Base-by-base conservation (phyloP, 2,329 filamentous ascomycete species). In the Neocatenulostroma microsporum region DNA sequence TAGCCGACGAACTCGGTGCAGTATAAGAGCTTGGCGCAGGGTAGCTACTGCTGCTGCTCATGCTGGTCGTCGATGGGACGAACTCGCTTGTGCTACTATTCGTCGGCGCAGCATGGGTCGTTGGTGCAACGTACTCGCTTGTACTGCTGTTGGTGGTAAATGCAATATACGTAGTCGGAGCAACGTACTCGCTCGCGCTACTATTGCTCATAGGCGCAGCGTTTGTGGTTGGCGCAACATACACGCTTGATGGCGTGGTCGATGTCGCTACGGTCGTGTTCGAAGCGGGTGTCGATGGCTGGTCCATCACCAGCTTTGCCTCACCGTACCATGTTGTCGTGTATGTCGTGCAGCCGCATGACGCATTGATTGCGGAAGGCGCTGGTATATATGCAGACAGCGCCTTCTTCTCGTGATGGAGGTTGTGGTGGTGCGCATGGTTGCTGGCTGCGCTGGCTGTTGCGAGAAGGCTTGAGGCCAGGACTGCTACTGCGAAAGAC, bases 271-370 rank as follows among this genome's bases (percentile, higher is more conserved):
- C 30, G 11, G 47, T 27, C 21, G 35, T 34, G 17, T 36, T 15
- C 1, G 41, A 30, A 18, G 42, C 40, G 13, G 48, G 35, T 21
- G 40, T 40, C n/a, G 40, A 41, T 11, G 40, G 18, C 17, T 37
- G 30, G 27, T 34, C 41, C 18, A 33, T 39, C 6, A 46, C 41
- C 13, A 51, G 37, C 17, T 75, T 81, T 38, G 76, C 63, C 56
- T 75, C 69, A 56, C 82, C 82, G 53, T 74, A 79, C 66, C 75
- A 72, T 57, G 80, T 84, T 61, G 74, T 74, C 64, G 78, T 82
- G 68, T 82, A 76, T 60, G 83, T 86, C 48, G 73, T 81, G 74
- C 83, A 89, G 45, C 73, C 73, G 60, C 82, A 86, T 4, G 42
- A 36, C 2, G 46, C n/a, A 14, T 25, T 46, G 31, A 24, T 24